Evolutionary conservation across 345 rosid species (phyloP), one percentile per base, ranked within the genome.

Genomic region (Alliaria petiolata): DNA sequence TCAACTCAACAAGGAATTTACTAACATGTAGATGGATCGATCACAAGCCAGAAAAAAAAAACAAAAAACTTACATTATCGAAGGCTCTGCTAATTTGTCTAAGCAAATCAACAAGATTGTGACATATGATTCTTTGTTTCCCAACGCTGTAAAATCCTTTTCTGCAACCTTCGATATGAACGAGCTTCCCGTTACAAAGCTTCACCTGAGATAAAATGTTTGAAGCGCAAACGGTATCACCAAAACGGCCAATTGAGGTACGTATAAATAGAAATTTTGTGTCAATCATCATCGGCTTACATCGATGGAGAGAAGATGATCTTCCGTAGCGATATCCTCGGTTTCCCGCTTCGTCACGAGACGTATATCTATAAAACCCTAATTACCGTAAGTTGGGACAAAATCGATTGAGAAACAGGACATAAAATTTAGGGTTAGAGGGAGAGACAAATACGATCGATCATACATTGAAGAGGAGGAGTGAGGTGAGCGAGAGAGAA

Each of bases 61-160:
- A 22, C n/a, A 44, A 10, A 55, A 69, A 79, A 76, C 84, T 70
- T 64, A 91, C 98, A 79, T 88, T 85, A 55, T 89, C 91, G 50
- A 95, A 95, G 72, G 96, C 93, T 84, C 96, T 83, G 74, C 96
- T 88, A 38, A 88, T 85, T 75, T 91, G 99, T 59, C 97, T 83
- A 57, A 91, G 84, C 83, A 95, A 83, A 83, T 95, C 97, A 72
- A 95, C 93, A 52, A 95, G 91, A 70, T 87, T 89, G 76, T 91
- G 96, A 69, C 89, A 87, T 16, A 87, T 81, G 34, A 88, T 83
- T 79, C 75, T 83, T 62, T 82, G 98, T 83, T 91, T 95, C 62
- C 96, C 97, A 30, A 81, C 74, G 45, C 84, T 79, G 76, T 80
- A 89, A 77, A 89, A 95, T n/a, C 99, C 96, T 67, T 85, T 84